Base-by-base conservation (phyloP, 768 basidiomycete species). In the Psilocybe sp. region DNA sequence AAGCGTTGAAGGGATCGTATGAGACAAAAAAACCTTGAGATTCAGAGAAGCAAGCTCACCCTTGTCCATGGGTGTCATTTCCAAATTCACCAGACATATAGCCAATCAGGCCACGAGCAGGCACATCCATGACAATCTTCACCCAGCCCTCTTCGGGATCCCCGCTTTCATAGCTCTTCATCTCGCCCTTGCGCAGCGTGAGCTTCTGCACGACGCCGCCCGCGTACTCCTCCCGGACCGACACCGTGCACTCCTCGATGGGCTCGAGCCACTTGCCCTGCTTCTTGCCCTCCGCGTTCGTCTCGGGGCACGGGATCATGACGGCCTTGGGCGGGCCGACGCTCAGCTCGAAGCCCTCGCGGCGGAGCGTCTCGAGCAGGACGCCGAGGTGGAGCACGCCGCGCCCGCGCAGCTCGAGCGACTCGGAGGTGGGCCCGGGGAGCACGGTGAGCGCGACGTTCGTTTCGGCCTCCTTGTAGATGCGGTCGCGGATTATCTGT, bases 11-110 rank as follows among this genome's bases (percentile, higher is more conserved):
- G 10, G 32, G 18, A 40, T 13, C 35, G 12, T 38, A 5, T n/a
- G 4, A 10, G 11, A 31, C 14, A 41, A 28, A 14, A 12, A 12
- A 40, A 35, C 12, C n/a, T n/a, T n/a, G n/a, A 50, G 19, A 50
- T 28, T 2, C 5, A 36, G 8, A 7, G 33, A 28, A 50, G 47
- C 16, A 16, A 10, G 53, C 65, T 18, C 39, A 74, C 75, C 77
- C 76, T 59, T 78, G 69, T 10, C 75, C 76, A 57, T 77, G 76
- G 32, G 75, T 74, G 54, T 79, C 75, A 40, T 77, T 77, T 55
- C 72, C 73, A 51, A 79, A 77, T 55, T 79, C 77, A 18, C 75
- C 77, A 43, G 75, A 72, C 71, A 79, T 74, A 49, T 77, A 79
- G 6, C 76, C 76, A 64, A 79, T 76, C 38, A 79, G 61, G 1